Evolutionary conservation across 192 early-diverging fungal genomes (phyloP).

Genomic region (Coemansia sp.): DNA sequence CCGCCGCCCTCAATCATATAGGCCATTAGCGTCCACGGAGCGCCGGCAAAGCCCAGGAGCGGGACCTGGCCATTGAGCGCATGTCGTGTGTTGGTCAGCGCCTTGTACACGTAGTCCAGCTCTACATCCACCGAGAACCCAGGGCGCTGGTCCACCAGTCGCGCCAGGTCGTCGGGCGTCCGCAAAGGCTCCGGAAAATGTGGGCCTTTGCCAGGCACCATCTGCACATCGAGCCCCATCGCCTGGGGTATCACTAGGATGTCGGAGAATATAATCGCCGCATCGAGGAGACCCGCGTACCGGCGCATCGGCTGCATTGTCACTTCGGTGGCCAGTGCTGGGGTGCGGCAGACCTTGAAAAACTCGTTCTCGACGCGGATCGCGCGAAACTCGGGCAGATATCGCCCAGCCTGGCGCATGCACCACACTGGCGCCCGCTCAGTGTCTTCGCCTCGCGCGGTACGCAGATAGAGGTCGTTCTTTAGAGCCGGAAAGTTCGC

Average conservation of each 20-base stretch:
- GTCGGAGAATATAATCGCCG: conserved; percentile 98
- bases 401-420: conserved; percentile 97
- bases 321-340: conserved; percentile 87
- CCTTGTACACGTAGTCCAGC: conserved; percentile 88
- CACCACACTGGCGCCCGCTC: conserved; percentile 92
- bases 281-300: conserved; percentile 85
- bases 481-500: conserved; percentile 73
- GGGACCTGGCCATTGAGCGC: conserved; percentile 81
- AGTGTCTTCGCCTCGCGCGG: conserved; percentile 73
- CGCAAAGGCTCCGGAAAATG: conserved; percentile 82
- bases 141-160: conserved; percentile 61
- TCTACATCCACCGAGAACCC: conserved; percentile 61
- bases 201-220: conserved; percentile 88
- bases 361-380: conserved; percentile 85
- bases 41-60: conserved; percentile 93
- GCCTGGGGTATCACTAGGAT: conserved; percentile 98
- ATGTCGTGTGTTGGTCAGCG: conserved; percentile 89
- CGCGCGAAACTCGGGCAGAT: conserved; percentile 92
- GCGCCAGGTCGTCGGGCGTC: conserved; percentile 64
- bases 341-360: conserved; percentile 91
- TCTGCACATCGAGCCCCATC: conserved; percentile 89
- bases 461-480: conserved; percentile 89
- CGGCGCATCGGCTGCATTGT: conserved; percentile 96
- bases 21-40: conserved; percentile 97
- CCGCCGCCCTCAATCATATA: conserved; percentile 99